Base-by-base conservation (phyloP, 352 stramenopile species). In the Phytophthora sansomeana region DNA sequence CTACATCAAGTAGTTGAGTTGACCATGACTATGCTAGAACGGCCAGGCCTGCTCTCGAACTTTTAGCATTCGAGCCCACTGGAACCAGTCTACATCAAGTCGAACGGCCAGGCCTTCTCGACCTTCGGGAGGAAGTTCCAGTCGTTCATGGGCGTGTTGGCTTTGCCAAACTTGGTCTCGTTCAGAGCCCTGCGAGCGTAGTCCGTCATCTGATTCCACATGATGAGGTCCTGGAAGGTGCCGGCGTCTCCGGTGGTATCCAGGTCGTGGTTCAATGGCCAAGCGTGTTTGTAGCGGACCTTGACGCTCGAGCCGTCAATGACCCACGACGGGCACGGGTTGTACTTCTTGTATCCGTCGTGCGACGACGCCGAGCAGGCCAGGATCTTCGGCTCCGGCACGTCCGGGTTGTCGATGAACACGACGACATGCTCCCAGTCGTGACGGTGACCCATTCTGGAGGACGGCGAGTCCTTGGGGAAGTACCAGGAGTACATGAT, bases 401-500 rank as follows among this genome's bases (percentile, higher is more conserved):
- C 33, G 21, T 57, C 57, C 2, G 65, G 70, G 49, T 78, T 77
- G 53, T 76, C 60, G 43, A 84, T 74, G 36, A 68, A 84, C 33
- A 84, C 60, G 0, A 81, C 58, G 24, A 79, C 36, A 26, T 80
- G 63, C 55, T 80, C 72, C 72, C 72, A 83, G 56, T 80, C 69
- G 46, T 83, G 75, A 10, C 75, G 72, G 63, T 83, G 72, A 10
- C 72, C 75, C 6, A 83, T 38, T 10, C 50, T 24, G 16, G 63
- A 53, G 10, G 52, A 71, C 26, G 71, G 71, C 30, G 68, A 68
- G 61, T 83, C 75, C 59, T 80, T 83, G 16, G 75, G 68, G 51
- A 83, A 80, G 64, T 83, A 83, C 71, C 71, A 78, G 17, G 63
- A 65, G 64, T 77, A 77, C 64, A 74, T 74, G 64, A 78, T 68